phyloP scores from a whole-genome alignment of 1,284 basidiomycete genomes.

The Rhodofomes roseus region DNA sequence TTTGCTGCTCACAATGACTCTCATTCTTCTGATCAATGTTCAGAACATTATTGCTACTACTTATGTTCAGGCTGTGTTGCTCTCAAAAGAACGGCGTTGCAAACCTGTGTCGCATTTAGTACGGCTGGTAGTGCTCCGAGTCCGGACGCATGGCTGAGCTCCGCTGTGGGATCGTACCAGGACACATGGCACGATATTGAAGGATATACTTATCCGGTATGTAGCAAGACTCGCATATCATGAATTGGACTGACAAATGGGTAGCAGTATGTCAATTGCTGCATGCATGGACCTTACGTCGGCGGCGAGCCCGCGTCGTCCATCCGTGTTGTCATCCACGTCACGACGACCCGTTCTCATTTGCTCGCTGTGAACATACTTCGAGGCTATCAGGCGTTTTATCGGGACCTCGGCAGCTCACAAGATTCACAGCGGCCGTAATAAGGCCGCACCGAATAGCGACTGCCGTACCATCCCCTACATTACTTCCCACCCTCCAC shows the following conservation, averaged over 20 bases:
- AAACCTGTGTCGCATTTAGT: neutral
- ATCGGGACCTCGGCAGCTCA: neutral
- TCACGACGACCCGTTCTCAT: neutral
- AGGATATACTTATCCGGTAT: neutral
- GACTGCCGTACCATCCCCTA: neutral
- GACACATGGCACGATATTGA: neutral
- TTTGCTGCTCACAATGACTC: too few relatives aligned
- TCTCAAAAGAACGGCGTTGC: too few relatives aligned
- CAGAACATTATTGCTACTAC: too few relatives aligned
- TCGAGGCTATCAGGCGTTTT: neutral
- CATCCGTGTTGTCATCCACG: neutral
- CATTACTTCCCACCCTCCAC: neutral
- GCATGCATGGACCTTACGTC: neutral
- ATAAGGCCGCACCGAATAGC: neutral
- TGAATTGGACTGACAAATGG: too few relatives aligned
- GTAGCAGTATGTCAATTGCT: too few relatives aligned
- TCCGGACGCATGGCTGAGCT: neutral
- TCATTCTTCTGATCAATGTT: too few relatives aligned
- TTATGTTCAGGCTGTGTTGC: too few relatives aligned
- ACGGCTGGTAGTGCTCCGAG: neutral
- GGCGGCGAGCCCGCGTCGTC: neutral
- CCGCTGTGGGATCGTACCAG: neutral
- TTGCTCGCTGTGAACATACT: neutral
- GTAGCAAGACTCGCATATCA: neutral
- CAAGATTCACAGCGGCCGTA: neutral